Base-by-base conservation (phyloP, 179 eudicot species). In the Drosera spatulata region DNA sequence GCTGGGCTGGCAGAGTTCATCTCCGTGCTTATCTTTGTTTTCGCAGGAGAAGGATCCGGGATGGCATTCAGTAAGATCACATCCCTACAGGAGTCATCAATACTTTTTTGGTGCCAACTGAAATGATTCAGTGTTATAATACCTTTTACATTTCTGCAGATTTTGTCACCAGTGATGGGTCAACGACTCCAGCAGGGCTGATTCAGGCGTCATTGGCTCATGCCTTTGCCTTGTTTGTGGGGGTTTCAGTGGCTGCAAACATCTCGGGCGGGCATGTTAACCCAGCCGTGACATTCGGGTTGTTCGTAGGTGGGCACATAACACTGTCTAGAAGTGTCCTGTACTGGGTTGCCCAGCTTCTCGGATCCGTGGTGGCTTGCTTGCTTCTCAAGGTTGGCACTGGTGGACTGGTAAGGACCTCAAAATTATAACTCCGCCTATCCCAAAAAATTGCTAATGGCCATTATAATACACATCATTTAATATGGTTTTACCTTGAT, bases 1-100 rank as follows among this genome's bases (percentile, higher is more conserved):
- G 83, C 83, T 7, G 80, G 75, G 2, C 50, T 73, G 38, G 83
- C 83, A 5, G 83, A 79, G 76, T 76, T 79, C 71, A 73, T 79
- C 55, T 79, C 79, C 41, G 71, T 69, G 76, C 76, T 79, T 22
- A 22, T 22, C 33, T 22, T 22, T 22, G 33, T 22, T 22, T 22
- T 22, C 33, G 33, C 33, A 22, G 33, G 33, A 22, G 33, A 22
- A 22, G 33, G 33, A 1, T 22, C 33, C 33, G 33, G 33, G 33
- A 22, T 79, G 84, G 84, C 80, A 50, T 79, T 70, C 55, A 64
- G 80, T 79, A 61, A 61, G 65, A 51, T 42, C 63, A 56, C 65
- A 68, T n/a, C 6, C 22, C 41, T 40, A 2, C 1, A 39, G 1
- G 5, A 0, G 33, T 22, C 33, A 22, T 22, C 33, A 22, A n/a